Evolutionary conservation across 306 rosid species (phyloP).

Genomic region (Urtica urens): DNA sequence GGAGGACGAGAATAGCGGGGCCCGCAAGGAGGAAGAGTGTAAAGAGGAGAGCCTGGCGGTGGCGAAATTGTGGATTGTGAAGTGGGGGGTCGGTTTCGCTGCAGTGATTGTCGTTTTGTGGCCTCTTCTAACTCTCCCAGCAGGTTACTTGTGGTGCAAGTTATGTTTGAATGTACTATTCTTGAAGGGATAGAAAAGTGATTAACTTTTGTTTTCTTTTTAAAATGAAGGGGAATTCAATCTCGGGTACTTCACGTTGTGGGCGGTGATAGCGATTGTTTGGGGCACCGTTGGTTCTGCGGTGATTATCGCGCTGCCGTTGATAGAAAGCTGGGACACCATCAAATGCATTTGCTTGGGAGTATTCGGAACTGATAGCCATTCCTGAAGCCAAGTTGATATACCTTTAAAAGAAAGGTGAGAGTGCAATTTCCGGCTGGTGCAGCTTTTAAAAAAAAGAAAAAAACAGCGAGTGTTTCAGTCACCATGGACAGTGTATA

Average conservation of each 20-base stretch:
- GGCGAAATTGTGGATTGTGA: constrained; percentile 74
- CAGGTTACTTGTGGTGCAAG: constrained; percentile 62
- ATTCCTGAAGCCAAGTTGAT: constrained; percentile 69
- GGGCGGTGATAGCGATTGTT: constrained; percentile 82
- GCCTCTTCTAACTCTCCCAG: constrained; percentile 82
- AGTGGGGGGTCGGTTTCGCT: constrained; percentile 81
- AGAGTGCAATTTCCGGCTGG: too few species aligned
- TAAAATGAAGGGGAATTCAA: constrained; percentile 62
- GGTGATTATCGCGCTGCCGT: constrained; percentile 57
- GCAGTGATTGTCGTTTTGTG: constrained; percentile 59
- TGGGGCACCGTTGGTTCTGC: constrained; percentile 84
- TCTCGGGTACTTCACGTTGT: constrained; percentile 60
- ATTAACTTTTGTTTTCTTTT: too few species aligned
- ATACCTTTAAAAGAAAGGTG: constrained; percentile 62
- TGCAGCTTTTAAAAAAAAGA: too few species aligned
- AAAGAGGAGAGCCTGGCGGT: constrained; percentile 45
- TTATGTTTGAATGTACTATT: too few species aligned
- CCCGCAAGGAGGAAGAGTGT: constrained; percentile 80
- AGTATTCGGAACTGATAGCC: constrained; percentile 72
- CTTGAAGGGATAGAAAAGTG: too few species aligned
- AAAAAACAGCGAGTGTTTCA: too few species aligned
- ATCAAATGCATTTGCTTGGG: constrained; percentile 41
- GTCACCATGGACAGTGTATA: too few species aligned
- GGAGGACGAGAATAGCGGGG: constrained; percentile 38
- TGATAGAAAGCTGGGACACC: constrained; percentile 69